phyloP scores from a whole-genome alignment of 2,329 filamentous ascomycete genomes.

The Colletotrichum tropicicola region DNA sequence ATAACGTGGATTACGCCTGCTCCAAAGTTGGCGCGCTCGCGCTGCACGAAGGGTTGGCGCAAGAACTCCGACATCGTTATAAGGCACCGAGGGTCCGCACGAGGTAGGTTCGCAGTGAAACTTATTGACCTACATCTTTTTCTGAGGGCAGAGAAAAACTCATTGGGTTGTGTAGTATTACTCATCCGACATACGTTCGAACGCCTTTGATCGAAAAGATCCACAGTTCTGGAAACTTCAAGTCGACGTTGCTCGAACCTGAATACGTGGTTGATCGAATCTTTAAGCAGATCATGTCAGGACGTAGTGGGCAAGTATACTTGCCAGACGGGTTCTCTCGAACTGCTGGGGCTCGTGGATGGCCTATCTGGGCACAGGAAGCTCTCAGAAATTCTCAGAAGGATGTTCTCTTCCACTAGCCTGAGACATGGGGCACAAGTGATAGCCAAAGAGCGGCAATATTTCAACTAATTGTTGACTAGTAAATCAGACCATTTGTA shows the following conservation, averaged over 20 bases:
- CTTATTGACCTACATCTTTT: background rate
- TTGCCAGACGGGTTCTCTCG: background rate
- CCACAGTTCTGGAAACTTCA: constrained; percentile 1
- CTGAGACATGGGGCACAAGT: too few species aligned
- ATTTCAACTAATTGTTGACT: too few species aligned
- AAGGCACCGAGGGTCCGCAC: constrained; percentile 47
- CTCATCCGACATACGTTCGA: constrained; percentile 8
- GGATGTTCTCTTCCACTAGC: too few species aligned
- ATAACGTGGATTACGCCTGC: constrained; percentile 60
- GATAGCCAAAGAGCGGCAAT: too few species aligned
- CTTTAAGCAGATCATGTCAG: constrained; percentile 17
- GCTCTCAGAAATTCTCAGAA: background rate
- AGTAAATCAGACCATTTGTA: too few species aligned
- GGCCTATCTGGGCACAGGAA: background rate
- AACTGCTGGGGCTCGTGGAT: background rate
- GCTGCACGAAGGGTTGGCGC: constrained; percentile 59
- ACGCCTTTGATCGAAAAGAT: constrained; percentile 18
- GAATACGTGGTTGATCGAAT: constrained; percentile 11
- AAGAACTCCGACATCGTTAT: constrained; percentile 46
- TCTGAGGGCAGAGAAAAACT: too few species aligned
- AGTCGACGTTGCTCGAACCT: constrained; percentile 12
- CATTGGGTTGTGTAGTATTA: background rate
- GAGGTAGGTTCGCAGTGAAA: constrained; percentile 24
- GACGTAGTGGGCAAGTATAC: constrained; percentile 18
- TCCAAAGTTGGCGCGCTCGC: constrained; percentile 60